These are phyloP conservation scores for Tricholoma sp. DNA, from an alignment of 768 basidiomycete genomes.

Conservation along the genomic window DNA sequence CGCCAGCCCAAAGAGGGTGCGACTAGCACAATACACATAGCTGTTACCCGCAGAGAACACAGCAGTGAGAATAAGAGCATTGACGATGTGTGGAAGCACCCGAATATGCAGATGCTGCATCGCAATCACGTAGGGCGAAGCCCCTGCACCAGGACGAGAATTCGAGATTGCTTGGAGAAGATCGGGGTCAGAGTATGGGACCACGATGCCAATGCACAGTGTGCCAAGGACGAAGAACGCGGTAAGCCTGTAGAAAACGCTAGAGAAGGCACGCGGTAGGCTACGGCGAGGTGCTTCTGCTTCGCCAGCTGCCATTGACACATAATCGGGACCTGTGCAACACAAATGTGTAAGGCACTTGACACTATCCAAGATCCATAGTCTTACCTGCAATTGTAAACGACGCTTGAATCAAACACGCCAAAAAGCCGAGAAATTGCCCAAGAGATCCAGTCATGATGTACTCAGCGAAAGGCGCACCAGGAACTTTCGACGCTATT, in stretches of 20 bases:
- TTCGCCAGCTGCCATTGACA: conserved; percentile 66
- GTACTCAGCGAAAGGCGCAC: conserved; percentile 55
- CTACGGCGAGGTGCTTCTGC: conserved; percentile 63
- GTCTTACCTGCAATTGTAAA: conserved; percentile 55
- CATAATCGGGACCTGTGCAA: conserved; percentile 41
- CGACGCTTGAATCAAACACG: conserved; percentile 56
- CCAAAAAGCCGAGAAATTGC: conserved; percentile 58
- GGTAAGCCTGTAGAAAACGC: conserved; percentile 77
- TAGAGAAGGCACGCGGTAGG: conserved; percentile 65
- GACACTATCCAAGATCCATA: not conserved
- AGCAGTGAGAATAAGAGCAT: conserved; percentile 61
- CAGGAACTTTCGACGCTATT: conserved; percentile 37
- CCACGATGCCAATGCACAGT: conserved; percentile 70
- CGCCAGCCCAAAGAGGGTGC: conserved; percentile 50
- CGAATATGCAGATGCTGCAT: conserved; percentile 67
- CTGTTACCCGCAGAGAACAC: conserved; percentile 74
- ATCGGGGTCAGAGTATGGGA: conserved; percentile 63
- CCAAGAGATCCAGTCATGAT: conserved; percentile 49
- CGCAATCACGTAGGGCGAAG: conserved; percentile 84
- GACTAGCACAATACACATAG: conserved; percentile 56
- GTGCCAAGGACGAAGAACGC: conserved; percentile 75
- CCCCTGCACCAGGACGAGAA: conserved; percentile 51
- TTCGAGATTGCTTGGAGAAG: conserved; percentile 50
- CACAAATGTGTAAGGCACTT: not conserved
- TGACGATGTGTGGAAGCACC: conserved; percentile 64